Conservation (phyloP, 2,329 filamentous ascomycete genomes). For the Ascochyta rabiei region DNA sequence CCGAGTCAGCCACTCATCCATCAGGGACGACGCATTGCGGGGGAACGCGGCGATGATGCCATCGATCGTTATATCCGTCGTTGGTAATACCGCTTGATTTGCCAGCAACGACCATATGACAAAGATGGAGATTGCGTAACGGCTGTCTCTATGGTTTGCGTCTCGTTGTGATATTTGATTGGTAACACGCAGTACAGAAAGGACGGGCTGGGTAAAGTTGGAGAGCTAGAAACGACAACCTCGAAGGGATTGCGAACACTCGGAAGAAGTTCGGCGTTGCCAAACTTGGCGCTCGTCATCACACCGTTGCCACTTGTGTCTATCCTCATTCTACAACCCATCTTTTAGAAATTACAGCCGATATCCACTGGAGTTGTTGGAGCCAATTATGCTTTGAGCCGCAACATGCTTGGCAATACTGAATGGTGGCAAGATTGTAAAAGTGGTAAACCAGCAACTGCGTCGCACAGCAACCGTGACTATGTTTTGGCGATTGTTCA, state of each 20-base stretch:
- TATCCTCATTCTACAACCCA: neutral
- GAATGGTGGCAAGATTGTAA: neutral
- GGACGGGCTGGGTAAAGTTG: neutral
- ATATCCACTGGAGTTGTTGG: neutral
- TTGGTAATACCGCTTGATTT: slow-evolving; percentile 35
- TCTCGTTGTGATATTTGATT: neutral
- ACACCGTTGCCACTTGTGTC: neutral
- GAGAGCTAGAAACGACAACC: neutral
- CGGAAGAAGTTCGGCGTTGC: neutral
- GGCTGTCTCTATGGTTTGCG: neutral
- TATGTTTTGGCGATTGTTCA: neutral
- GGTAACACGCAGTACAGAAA: neutral
- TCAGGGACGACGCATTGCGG: slow-evolving; percentile 23
- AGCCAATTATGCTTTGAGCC: neutral
- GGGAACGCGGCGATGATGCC: slow-evolving; percentile 40
- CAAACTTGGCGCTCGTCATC: slow-evolving; percentile 6
- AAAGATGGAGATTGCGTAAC: slow-evolving; percentile 37
- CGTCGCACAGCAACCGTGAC: no score
- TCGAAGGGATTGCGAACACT: neutral
- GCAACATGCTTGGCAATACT: neutral
- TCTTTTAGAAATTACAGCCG: neutral
- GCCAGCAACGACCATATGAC: slow-evolving; percentile 30
- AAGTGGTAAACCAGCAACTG: no score
- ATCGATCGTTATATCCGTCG: slow-evolving; percentile 42
- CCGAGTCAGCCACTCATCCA: slow-evolving; percentile 12